Conservation (phyloP, 1,284 basidiomycete species). For the Porodaedalea pini region DNA sequence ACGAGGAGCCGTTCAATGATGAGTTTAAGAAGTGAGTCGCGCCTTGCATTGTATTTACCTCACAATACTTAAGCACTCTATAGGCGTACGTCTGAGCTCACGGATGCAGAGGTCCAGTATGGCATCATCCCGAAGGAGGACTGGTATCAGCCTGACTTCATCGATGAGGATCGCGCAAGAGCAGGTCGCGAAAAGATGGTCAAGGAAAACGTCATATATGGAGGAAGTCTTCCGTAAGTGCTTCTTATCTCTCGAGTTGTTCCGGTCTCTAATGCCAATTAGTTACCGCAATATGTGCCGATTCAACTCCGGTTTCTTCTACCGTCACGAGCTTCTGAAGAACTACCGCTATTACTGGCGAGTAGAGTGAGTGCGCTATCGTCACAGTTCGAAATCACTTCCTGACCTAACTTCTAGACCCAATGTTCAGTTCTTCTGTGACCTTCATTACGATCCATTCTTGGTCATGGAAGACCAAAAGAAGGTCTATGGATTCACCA, state of each 20-base stretch:
- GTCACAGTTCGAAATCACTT: not conserved
- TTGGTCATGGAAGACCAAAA: slow-evolving; percentile 84
- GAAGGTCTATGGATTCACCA: slow-evolving; percentile 85
- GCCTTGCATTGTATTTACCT: not conserved
- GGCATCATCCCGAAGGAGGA: slow-evolving; percentile 79
- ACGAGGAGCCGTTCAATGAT: slow-evolving; percentile 76
- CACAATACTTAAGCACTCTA: slow-evolving; percentile 9
- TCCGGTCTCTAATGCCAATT: slow-evolving; percentile 10
- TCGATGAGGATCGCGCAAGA: slow-evolving; percentile 74
- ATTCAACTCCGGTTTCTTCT: slow-evolving; percentile 83
- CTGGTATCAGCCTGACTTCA: slow-evolving; percentile 85
- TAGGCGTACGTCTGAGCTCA: slow-evolving; percentile 66
- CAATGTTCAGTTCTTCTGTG: slow-evolving; percentile 82
- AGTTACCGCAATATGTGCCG: slow-evolving; percentile 91
- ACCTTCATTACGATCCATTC: slow-evolving; percentile 87
- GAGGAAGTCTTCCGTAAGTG: slow-evolving; percentile 69
- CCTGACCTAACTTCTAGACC: slow-evolving; percentile 46
- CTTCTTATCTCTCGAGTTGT: not conserved
- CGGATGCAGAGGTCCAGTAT: slow-evolving; percentile 68
- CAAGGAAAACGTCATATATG: slow-evolving; percentile 83
- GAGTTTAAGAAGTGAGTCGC: slow-evolving; percentile 65
- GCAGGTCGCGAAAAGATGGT: slow-evolving; percentile 76
- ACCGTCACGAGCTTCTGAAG: slow-evolving; percentile 46
- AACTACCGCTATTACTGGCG: slow-evolving; percentile 67
- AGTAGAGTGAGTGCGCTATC: slow-evolving; percentile 41